Percentiles rank a stretch among this genome's conserved stretches.
These are phyloP conservation scores for Pythium rishiriense DNA, from an alignment of 352 stramenopile species.

Conservation along the genomic window DNA sequence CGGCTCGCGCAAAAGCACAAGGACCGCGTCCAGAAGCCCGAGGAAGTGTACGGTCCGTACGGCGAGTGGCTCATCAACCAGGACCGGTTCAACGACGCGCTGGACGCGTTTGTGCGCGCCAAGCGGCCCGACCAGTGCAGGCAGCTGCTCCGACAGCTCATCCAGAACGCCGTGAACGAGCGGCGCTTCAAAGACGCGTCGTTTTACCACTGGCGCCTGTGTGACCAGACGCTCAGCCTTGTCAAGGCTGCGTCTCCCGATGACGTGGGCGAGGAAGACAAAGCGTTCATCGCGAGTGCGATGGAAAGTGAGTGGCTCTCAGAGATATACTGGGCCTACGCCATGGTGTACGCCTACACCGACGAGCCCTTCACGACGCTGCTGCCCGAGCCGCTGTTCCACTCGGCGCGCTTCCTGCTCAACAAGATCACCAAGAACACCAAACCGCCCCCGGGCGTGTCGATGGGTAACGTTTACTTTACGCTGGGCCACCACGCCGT, in stretches of 20 bases:
- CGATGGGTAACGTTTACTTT: constrained; percentile 91
- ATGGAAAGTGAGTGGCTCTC: constrained; percentile 75
- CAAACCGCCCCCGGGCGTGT: constrained; percentile 80
- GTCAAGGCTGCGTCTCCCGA: constrained; percentile 21
- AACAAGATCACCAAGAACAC: constrained; percentile 79
- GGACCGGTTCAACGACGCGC: constrained; percentile 92
- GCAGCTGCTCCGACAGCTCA: constrained; percentile 85
- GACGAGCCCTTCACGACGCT: constrained; percentile 94
- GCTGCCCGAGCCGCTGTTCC: constrained; percentile 91
- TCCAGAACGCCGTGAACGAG: constrained; percentile 88
- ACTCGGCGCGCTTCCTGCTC: constrained; percentile 91
- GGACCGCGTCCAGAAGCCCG: constrained; percentile 76
- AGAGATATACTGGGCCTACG: constrained; percentile 94
- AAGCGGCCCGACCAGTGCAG: constrained; percentile 82
- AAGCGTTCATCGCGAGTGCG: constrained; percentile 37
- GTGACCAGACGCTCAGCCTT: constrained; percentile 73
- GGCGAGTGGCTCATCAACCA: constrained; percentile 91
- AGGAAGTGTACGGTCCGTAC: constrained; percentile 92
- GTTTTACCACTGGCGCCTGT: constrained; percentile 94
- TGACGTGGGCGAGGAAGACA: constrained; percentile 32
- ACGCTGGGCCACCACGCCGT: constrained; percentile 92
- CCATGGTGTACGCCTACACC: constrained; percentile 91
- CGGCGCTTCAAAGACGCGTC: constrained; percentile 87
- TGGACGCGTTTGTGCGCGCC: constrained; percentile 88
- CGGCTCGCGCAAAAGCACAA: constrained; percentile 84